A percentile compares a stretch with the other conserved stretches of the same genome.
Evolutionary conservation across 306 rosid genomes (phyloP).

Genomic region (Quercus glauca): DNA sequence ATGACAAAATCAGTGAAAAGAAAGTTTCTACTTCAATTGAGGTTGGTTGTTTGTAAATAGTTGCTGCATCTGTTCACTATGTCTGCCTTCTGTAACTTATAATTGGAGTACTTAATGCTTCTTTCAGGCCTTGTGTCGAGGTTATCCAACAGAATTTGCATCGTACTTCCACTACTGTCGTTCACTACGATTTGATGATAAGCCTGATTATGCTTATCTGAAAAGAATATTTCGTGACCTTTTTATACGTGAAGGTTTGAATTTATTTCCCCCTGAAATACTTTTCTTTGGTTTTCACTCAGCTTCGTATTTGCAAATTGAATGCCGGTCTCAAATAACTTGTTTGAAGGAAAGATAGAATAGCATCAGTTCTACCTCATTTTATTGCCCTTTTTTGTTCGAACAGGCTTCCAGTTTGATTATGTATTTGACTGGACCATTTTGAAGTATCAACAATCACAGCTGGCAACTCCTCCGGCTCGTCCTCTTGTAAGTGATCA

Average conservation of each 20-base stretch:
- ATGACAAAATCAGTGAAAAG: slow-evolving; percentile 89
- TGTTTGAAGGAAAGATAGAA: slow-evolving; percentile 1
- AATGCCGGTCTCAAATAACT: neutral
- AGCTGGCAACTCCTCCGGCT: slow-evolving; percentile 77
- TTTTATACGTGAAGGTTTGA: slow-evolving; percentile 91
- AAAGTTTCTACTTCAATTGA: slow-evolving; percentile 92
- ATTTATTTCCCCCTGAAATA: neutral
- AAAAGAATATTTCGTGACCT: slow-evolving; percentile 94
- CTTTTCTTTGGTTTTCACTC: neutral
- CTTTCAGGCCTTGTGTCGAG: slow-evolving; percentile 86
- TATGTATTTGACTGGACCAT: slow-evolving; percentile 98
- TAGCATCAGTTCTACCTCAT: neutral
- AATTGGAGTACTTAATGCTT: slow-evolving; percentile 27
- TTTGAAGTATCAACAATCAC: slow-evolving; percentile 93
- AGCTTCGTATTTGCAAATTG: neutral
- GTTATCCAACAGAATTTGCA: slow-evolving; percentile 96
- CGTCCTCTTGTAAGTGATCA: slow-evolving; percentile 54
- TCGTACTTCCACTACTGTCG: slow-evolving; percentile 98
- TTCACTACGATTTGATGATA: slow-evolving; percentile 87
- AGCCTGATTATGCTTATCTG: slow-evolving; percentile 94
- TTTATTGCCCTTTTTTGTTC: slow-evolving; percentile 14
- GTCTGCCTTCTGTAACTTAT: neutral
- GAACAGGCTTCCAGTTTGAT: slow-evolving; percentile 92
- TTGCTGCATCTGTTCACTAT: neutral
- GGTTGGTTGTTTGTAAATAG: slow-evolving; percentile 36